Evolutionary conservation across 2,329 filamentous ascomycete genomes (phyloP), one percentile per base, ranked within the genome.

Genomic region (Lecanicillium sp.): DNA sequence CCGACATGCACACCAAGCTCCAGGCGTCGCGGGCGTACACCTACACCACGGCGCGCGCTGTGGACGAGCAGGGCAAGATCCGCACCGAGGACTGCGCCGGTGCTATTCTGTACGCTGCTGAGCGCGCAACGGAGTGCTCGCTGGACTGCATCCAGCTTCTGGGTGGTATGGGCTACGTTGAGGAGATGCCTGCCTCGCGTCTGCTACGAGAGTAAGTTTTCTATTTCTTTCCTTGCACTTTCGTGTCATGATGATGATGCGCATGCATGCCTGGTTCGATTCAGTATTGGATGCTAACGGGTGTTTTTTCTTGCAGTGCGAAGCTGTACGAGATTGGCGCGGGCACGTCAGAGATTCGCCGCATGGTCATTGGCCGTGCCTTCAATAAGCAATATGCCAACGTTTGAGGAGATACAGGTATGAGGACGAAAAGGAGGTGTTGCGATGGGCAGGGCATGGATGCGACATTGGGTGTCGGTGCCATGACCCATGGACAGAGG

Each of bases 1-100:
- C 93, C 48, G 90, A 97, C 65, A 96, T 98, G 90, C 94, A 97
- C 70, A 96, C 90, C 40, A 95, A 95, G 67, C 79, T 93, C 51
- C 84, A 87, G 59, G 90, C 87, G 10, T 83, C 85, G 14, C 75
- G 83, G n/a, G 79, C 90, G 2, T 96, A 95, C 67, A 97, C 91
- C 0, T 95, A 95, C 62, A 71, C 77, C 30, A 90, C 90, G 0
- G 93, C 93, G 3, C 77, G 78, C 39, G 76, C 78, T 2, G 85
- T 96, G 17, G 91, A 96, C 58, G 87, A 91, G 64, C 71, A 79
- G 11, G 84, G 82, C 10, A 52, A 73, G 2, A 84, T 95, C 57
- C 77, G 78, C 49, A 96, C 90, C 0, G 86, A 95, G 64, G 91
- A 98, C 69, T 97, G 93, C 65, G 91, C 93, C 0, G 91, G 90